A percentile compares a stretch with the other conserved stretches of the same genome.
Conservation (phyloP, 2,329 filamentous ascomycete genomes). For the Pezicula carpinea region DNA sequence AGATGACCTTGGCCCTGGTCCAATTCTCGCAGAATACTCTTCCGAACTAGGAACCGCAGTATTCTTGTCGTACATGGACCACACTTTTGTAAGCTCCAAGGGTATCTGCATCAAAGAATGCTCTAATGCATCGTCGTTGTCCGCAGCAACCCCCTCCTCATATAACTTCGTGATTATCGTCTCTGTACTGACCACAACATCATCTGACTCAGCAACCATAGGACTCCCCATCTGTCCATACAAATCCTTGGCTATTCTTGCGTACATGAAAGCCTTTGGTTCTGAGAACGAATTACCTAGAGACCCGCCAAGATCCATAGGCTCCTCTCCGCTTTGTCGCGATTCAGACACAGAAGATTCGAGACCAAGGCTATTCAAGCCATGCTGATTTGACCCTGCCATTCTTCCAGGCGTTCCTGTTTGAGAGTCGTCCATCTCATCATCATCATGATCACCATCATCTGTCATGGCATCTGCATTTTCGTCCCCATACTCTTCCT, state of each 20-base stretch:
- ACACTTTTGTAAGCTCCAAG: constrained; percentile 47
- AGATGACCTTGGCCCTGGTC: constrained; percentile 56
- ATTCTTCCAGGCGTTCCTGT: constrained; percentile 25
- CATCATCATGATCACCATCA: constrained; percentile 35
- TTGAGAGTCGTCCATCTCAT: constrained; percentile 18
- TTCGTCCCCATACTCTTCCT: constrained; percentile 29
- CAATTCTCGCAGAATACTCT: constrained; percentile 58
- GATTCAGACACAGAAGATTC: constrained; percentile 8
- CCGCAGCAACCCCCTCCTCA: constrained; percentile 52
- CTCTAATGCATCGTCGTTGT: constrained; percentile 52
- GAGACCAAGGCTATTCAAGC: constrained; percentile 46
- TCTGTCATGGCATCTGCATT: constrained; percentile 34
- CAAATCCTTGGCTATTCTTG: constrained; percentile 67
- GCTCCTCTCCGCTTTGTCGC: constrained; percentile 13
- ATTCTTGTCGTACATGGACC: constrained; percentile 45
- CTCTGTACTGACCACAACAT: constrained; percentile 73
- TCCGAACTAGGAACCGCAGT: constrained; percentile 43
- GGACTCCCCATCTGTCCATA: constrained; percentile 55
- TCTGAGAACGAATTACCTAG: constrained; percentile 9
- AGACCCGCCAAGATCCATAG: constrained; percentile 11
- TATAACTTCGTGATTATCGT: constrained; percentile 62
- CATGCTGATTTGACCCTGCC: constrained; percentile 22
- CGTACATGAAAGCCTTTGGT: constrained; percentile 38
- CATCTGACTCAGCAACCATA: constrained; percentile 61
- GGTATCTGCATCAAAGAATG: constrained; percentile 51